phyloP scores from a whole-genome alignment of 108 stramenopile species.

The Conticribra guillardii region DNA sequence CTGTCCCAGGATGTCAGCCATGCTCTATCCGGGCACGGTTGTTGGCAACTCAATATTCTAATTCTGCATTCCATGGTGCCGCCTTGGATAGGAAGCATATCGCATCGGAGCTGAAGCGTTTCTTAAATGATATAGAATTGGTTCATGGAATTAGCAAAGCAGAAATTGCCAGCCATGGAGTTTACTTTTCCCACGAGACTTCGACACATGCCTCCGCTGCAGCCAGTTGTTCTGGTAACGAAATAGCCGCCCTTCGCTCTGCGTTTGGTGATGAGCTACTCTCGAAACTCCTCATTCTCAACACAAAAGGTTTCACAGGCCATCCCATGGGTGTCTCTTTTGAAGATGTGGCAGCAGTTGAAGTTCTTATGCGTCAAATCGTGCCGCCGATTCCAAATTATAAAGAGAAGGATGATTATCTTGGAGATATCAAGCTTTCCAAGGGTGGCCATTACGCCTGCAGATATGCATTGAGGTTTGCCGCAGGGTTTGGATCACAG shows the following conservation, averaged over 20 bases:
- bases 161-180: conserved; percentile 91
- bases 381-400: conserved; percentile 94
- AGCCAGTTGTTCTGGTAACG: conserved; percentile 93
- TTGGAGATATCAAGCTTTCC: conserved; percentile 91
- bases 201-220: conserved; percentile 92
- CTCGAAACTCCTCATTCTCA: conserved; percentile 86
- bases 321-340: conserved; percentile 98
- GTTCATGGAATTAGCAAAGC: conserved; percentile 90
- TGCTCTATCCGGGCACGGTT: conserved; percentile 83
- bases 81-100: conserved; percentile 94
- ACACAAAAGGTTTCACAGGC: conserved; percentile 96
- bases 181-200: conserved; percentile 98
- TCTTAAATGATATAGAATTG: conserved; percentile 86
- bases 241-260: conserved; percentile 85
- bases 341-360: conserved; percentile 95
- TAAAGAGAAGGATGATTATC: conserved; percentile 79
- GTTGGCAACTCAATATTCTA: conserved; percentile 92
- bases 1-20: conserved; percentile 49
- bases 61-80: conserved; percentile 96
- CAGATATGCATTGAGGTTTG: conserved; percentile 93
- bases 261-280: conserved; percentile 93
- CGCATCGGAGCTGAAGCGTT: conserved; percentile 87
- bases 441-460: conserved; percentile 90
- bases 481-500: conserved; percentile 97
- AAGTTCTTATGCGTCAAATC: conserved; percentile 81